phyloP scores from a whole-genome alignment of 2,329 filamentous ascomycete species.

The Nannizziopsis barbatae region DNA sequence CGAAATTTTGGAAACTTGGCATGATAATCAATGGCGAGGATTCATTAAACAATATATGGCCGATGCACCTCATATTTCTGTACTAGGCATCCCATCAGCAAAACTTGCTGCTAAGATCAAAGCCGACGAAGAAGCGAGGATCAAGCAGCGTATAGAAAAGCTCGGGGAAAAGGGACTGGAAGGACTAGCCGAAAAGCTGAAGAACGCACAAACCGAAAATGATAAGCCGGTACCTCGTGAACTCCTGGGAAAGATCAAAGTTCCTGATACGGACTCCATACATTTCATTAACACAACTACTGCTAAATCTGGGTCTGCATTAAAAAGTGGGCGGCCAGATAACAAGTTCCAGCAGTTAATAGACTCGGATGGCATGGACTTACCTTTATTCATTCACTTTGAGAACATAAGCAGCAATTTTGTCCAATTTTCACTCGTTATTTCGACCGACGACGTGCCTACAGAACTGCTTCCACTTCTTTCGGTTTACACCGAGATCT shows the following conservation, averaged over 20 bases:
- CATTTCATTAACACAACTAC: constrained; percentile 86
- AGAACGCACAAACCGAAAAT: constrained; percentile 77
- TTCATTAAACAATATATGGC: constrained; percentile 77
- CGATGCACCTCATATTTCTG: constrained; percentile 74
- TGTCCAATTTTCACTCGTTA: constrained; percentile 68
- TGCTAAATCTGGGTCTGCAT: constrained; percentile 68
- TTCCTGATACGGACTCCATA: constrained; percentile 80
- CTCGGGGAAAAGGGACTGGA: constrained; percentile 75
- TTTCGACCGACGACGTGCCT: constrained; percentile 67
- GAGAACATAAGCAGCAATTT: constrained; percentile 92
- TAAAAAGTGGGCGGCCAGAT: constrained; percentile 53
- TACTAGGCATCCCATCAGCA: constrained; percentile 76
- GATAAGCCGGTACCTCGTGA: constrained; percentile 73
- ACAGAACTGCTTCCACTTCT: constrained; percentile 76
- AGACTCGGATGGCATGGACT: constrained; percentile 51
- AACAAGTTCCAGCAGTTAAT: constrained; percentile 66
- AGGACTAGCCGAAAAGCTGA: constrained; percentile 61
- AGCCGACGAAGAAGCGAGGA: constrained; percentile 62
- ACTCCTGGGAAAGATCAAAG: constrained; percentile 67
- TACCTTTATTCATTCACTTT: constrained; percentile 91
- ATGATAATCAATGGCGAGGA: constrained; percentile 67
- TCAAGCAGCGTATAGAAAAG: constrained; percentile 65
- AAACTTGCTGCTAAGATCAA: constrained; percentile 72
- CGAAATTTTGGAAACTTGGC: constrained; percentile 66
- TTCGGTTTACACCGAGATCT: constrained; percentile 75